Evolutionary conservation across 306 rosid genomes (phyloP).

Genomic region (Neltuma alba): DNA sequence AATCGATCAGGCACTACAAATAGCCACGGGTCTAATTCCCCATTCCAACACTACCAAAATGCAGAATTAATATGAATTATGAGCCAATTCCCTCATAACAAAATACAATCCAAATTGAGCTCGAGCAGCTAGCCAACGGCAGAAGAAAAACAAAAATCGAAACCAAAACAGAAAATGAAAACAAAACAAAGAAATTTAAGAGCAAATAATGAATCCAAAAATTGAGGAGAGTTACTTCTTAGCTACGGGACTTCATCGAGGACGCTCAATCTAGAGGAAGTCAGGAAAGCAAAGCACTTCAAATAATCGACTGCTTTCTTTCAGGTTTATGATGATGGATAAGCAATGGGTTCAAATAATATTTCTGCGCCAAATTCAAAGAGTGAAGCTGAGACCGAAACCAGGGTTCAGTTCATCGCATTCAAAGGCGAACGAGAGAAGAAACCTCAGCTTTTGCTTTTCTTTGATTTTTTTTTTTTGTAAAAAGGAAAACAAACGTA

Average conservation of each 20-base stretch:
- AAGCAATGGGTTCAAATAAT: not conserved
- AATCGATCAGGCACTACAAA: conserved; percentile 15
- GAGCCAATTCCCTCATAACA: not conserved
- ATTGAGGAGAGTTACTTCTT: not conserved
- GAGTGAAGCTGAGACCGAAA: not conserved
- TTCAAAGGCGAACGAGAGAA: not conserved
- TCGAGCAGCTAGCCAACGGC: not conserved
- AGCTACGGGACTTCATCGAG: conserved; percentile 11
- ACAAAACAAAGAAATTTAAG: not conserved
- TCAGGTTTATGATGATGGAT: not conserved
- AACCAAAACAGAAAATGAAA: not conserved
- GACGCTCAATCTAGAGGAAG: not conserved
- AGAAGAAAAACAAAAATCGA: not conserved
- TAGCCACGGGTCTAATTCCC: not conserved
- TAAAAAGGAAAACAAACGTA: not conserved
- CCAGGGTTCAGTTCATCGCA: conserved; percentile 3
- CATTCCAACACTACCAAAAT: not conserved
- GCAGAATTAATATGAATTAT: not conserved
- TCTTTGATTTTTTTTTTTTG: too few species aligned
- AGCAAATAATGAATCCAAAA: not conserved
- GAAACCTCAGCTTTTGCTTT: not conserved
- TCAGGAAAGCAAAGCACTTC: not conserved
- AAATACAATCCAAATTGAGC: not conserved
- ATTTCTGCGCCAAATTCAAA: not conserved
- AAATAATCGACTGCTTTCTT: not conserved